A percentile compares a stretch with the other conserved stretches of the same genome.
Evolutionary conservation across 2,329 filamentous ascomycete species (phyloP).

Genomic region (Aspergillus terreus): DNA sequence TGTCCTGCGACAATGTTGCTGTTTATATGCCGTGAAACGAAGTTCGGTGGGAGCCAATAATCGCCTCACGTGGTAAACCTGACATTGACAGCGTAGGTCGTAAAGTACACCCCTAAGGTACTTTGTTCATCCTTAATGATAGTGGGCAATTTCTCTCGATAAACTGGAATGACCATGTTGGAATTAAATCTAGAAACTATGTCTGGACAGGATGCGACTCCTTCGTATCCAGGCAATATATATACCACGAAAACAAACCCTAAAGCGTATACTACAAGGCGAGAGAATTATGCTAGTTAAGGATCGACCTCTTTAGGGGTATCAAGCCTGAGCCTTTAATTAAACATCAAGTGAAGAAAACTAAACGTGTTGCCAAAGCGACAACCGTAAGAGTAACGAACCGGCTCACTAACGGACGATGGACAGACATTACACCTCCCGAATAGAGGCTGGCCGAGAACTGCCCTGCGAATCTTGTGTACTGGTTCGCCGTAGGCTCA

Average conservation of each 20-base stretch:
- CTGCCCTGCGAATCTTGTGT: slow-evolving; percentile 30
- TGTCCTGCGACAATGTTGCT: too few species aligned
- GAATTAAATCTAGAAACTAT: too few species aligned
- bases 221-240: too few species aligned
- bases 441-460: slow-evolving; percentile 27
- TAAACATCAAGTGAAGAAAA: slow-evolving; percentile 6
- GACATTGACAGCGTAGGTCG: too few species aligned
- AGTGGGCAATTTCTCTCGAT: too few species aligned
- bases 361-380: not conserved
- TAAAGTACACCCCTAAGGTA: too few species aligned
- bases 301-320: not conserved
- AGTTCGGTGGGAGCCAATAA: slow-evolving; percentile 13
- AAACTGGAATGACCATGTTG: too few species aligned
- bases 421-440: slow-evolving; percentile 31
- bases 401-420: not conserved
- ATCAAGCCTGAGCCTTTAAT: slow-evolving; percentile 3
- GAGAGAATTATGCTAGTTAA: not conserved
- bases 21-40: not conserved
- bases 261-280: not conserved
- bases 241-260: too few species aligned
- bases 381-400: not conserved
- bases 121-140: too few species aligned
- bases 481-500: slow-evolving; percentile 56
- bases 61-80: slow-evolving; percentile 13
- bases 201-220: too few species aligned